Evolutionary conservation across 345 rosid genomes (phyloP).

Genomic region (Clausena lansium): DNA sequence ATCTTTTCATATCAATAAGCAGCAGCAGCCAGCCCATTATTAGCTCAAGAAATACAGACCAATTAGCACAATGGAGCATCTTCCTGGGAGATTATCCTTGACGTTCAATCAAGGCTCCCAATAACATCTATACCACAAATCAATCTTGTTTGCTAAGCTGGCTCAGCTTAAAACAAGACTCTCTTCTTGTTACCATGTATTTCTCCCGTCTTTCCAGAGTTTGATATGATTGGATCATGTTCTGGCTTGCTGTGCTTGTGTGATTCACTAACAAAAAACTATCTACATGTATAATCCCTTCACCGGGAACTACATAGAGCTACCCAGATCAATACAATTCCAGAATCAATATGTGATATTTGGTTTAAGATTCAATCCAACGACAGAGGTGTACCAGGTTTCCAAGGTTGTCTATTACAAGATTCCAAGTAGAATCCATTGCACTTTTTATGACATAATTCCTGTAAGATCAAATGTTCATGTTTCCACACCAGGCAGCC

Average conservation of each 20-base stretch:
- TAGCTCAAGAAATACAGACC: no score
- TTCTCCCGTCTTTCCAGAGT: slow-evolving; percentile 30
- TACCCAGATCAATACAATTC: slow-evolving; percentile 30
- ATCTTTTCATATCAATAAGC: no score
- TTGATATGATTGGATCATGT: slow-evolving; percentile 47
- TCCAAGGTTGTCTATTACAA: slow-evolving; percentile 35
- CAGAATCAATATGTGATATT: slow-evolving; percentile 33
- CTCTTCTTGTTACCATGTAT: slow-evolving; percentile 22
- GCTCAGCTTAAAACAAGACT: slow-evolving; percentile 28
- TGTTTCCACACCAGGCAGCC: slow-evolving; percentile 30
- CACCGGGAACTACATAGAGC: slow-evolving; percentile 23
- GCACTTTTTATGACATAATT: background rate
- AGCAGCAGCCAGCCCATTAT: background rate
- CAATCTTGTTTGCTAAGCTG: slow-evolving; percentile 43
- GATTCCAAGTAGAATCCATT: background rate
- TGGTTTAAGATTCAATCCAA: slow-evolving; percentile 43
- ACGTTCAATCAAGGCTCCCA: slow-evolving; percentile 21
- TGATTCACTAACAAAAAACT: slow-evolving; percentile 26
- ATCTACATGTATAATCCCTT: slow-evolving; percentile 40
- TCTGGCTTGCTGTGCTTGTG: slow-evolving; percentile 38
- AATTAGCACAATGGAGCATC: no score
- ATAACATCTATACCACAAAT: slow-evolving; percentile 34
- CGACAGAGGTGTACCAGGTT: slow-evolving; percentile 32
- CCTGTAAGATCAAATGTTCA: slow-evolving; percentile 35
- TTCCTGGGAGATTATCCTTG: no score